Evolutionary conservation across 1,284 basidiomycete species (phyloP).

Genomic region (Polyporus tsugae): DNA sequence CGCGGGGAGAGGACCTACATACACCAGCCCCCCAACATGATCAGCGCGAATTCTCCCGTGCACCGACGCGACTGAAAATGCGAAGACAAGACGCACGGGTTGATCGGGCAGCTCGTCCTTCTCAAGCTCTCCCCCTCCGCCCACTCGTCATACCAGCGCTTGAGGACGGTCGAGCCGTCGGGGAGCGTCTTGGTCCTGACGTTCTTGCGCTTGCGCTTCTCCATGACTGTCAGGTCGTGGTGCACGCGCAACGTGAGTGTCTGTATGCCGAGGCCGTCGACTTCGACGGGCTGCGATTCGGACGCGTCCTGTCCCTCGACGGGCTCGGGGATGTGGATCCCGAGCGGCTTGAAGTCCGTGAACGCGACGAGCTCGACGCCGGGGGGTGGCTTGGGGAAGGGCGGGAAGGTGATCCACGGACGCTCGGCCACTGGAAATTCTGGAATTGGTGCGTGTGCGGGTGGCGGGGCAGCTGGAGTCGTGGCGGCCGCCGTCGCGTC

Average conservation of each 20-base stretch:
- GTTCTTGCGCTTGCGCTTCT: conserved; percentile 52
- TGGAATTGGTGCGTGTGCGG: neutral
- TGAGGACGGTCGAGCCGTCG: conserved; percentile 38
- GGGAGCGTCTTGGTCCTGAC: conserved; percentile 25
- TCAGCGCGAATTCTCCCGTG: neutral
- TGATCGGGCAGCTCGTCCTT: conserved; percentile 40
- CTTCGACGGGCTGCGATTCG: conserved; percentile 30
- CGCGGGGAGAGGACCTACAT: conserved; percentile 48
- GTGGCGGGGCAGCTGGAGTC: neutral
- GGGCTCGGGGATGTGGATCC: conserved; percentile 53
- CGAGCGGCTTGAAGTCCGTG: conserved; percentile 64
- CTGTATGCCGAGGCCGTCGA: conserved; percentile 69
- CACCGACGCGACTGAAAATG: neutral
- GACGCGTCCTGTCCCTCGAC: conserved; percentile 1
- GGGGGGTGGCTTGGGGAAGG: conserved; percentile 61
- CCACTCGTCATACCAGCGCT: conserved; percentile 75
- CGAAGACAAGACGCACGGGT: conserved; percentile 52
- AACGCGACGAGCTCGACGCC: conserved; percentile 67
- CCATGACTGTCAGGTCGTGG: conserved; percentile 54
- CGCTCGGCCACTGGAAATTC: conserved; percentile 10
- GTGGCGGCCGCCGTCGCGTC: neutral
- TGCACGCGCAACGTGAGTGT: conserved; percentile 63
- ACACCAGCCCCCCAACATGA: neutral
- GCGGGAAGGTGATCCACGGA: conserved; percentile 56
- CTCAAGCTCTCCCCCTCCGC: conserved; percentile 57